Percentiles rank a stretch among this genome's conserved stretches.
phyloP scores from a whole-genome alignment of 306 rosid genomes.

The Pterocarpus santalinus region DNA sequence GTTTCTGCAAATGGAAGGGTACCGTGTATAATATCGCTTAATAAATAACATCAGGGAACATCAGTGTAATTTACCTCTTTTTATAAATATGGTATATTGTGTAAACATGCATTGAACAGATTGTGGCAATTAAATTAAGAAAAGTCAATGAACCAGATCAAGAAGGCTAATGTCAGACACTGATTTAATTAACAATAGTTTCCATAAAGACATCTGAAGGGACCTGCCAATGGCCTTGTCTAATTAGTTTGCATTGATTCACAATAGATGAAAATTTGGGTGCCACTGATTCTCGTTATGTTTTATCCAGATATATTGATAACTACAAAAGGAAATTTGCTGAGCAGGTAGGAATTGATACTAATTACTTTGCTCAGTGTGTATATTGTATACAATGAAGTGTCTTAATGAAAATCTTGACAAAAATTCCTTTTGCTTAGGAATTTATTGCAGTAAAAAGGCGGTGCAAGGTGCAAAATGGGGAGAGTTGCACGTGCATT shows the following conservation, averaged over 20 bases:
- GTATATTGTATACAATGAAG: constrained; percentile 4
- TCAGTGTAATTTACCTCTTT: background rate
- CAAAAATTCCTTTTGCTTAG: constrained; percentile 48
- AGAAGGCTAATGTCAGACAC: constrained; percentile 7
- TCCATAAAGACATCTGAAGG: constrained; percentile 14
- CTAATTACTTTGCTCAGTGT: constrained; percentile 3
- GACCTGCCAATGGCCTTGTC: constrained; percentile 30
- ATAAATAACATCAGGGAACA: too few species aligned
- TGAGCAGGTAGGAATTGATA: constrained; percentile 63
- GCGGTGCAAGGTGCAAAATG: constrained; percentile 54
- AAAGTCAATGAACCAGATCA: constrained; percentile 19
- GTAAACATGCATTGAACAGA: background rate
- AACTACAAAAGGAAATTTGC: constrained; percentile 71
- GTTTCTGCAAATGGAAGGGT: too few species aligned
- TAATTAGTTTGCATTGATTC: constrained; percentile 37
- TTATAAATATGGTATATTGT: background rate
- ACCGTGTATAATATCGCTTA: too few species aligned
- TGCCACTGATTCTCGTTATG: constrained; percentile 54
- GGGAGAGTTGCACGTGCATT: constrained; percentile 70
- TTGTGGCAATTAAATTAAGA: constrained; percentile 29
- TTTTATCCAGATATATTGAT: constrained; percentile 67
- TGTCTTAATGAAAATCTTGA: constrained; percentile 31
- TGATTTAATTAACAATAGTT: constrained; percentile 10
- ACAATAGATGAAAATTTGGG: constrained; percentile 41
- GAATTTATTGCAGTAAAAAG: constrained; percentile 68